Base-by-base conservation (phyloP, 1,139 yeast species). In the Suhomyces anneliseae region DNA sequence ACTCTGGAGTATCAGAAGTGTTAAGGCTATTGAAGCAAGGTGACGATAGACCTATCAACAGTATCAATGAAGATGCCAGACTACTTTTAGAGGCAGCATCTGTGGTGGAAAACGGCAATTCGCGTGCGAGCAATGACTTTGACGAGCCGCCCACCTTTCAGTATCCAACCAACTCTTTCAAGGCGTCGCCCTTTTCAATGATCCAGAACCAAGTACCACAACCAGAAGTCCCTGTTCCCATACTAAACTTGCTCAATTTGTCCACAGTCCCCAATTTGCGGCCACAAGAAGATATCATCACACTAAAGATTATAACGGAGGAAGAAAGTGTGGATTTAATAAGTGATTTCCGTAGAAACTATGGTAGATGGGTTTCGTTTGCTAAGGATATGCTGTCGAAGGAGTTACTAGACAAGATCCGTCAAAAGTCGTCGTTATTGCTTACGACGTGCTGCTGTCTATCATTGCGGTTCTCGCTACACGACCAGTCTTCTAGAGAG, bases 331-430 rank as follows among this genome's bases (percentile, higher is more conserved):
- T 74, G 8, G 74, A 72, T 33, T 63, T 87, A 36, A 65, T 87
- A 54, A 73, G 74, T 44, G 79, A 78, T 46, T 87, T 87, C 59
- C 69, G 87, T 42, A 78, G 82, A 47, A 77, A 86, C 57, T 87
- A 84, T 58, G 90, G 90, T 8, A 70, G 88, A 36, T 87, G 95
- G 95, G 84, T 86, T 4, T 83, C 88, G 49, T 82, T 87, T 46
- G 90, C 93, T 0, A 76, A 78, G 39, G 69, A 69, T 26, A 62
- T 79, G 35, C 66, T 82, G 2, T 76, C 85, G 0, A 76, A 69
- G 15, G 72, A 67, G 26, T 65, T 87, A 35, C 69, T 87, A 8
- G 77, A 72, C n/a, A 64, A 78, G 35, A 72, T 86, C 39, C 66
- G 85, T 36, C 54, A 57, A 27, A 72, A 78, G 36, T 83, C 89